Evolutionary conservation across 176 grass and related monocot genomes (phyloP).

Genomic region (Musa itinerans): DNA sequence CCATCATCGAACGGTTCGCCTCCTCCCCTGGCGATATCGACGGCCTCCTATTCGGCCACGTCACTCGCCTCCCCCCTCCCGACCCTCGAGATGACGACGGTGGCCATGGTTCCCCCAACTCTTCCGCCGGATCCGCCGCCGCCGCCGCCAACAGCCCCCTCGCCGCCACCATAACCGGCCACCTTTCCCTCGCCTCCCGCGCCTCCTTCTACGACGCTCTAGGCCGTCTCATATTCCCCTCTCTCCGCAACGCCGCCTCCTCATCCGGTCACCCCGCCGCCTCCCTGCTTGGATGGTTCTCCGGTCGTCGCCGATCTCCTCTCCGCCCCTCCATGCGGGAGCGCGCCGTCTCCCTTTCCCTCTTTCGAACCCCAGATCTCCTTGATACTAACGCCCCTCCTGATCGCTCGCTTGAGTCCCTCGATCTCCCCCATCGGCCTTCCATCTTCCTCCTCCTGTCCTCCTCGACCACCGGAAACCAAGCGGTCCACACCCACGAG

Average conservation of each 20-base stretch:
- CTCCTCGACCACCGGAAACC: constrained; percentile 32
- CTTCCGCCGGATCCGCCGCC: constrained; percentile 14
- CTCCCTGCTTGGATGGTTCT: constrained; percentile 49
- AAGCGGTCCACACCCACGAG: constrained; percentile 22
- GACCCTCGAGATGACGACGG: constrained; percentile 29
- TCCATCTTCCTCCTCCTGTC: constrained; percentile 43
- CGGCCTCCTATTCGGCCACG: constrained; percentile 46
- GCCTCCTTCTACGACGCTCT: constrained; percentile 36
- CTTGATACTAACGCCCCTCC: constrained; percentile 14
- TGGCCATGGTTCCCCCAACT: constrained; percentile 4
- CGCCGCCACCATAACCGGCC: constrained; percentile 34
- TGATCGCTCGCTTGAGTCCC: constrained; percentile 14
- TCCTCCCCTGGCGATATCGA: constrained; percentile 39
- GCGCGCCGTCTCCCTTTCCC: constrained; percentile 29
- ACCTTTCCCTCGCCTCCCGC: constrained; percentile 29
- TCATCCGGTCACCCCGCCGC: background rate
- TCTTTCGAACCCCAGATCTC: constrained; percentile 24
- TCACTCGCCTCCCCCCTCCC: constrained; percentile 28
- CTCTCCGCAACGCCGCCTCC: background rate
- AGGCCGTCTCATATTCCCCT: constrained; percentile 22
- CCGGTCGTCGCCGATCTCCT: constrained; percentile 41
- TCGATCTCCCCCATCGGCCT: constrained; percentile 31
- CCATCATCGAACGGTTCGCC: constrained; percentile 46
- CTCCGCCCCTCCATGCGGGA: constrained; percentile 56
- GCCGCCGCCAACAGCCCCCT: constrained; percentile 11